Percentiles rank a stretch among this genome's conserved stretches.
Evolutionary conservation across 495 filamentous ascomycete genomes (phyloP).

Genomic region (Tuber calosporum): DNA sequence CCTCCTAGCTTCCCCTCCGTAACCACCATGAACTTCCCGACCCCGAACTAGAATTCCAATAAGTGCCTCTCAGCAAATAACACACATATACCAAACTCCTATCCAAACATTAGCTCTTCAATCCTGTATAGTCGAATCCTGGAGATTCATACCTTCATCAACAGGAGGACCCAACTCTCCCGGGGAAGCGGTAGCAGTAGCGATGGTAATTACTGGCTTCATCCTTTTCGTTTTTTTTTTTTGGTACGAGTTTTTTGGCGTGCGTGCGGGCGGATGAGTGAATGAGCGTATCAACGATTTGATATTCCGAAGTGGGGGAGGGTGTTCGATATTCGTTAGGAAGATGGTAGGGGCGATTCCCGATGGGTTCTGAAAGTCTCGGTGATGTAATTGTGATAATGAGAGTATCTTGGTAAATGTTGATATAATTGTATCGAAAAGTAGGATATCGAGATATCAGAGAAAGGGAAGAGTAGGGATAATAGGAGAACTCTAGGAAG

Average conservation of each 20-base stretch:
- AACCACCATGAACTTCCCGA: background rate
- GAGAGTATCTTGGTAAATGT: background rate
- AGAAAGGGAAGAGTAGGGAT: background rate
- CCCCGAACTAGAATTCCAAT: background rate
- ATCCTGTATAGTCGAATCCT: too few species aligned
- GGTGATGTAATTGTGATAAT: background rate
- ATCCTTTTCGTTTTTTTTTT: background rate
- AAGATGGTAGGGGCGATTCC: too few species aligned
- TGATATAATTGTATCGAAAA: background rate
- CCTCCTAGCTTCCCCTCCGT: too few species aligned
- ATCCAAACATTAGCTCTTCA: background rate
- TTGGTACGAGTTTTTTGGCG: background rate
- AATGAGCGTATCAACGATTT: background rate
- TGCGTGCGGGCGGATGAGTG: background rate
- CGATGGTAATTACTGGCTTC: background rate
- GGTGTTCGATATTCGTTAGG: background rate
- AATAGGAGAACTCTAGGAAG: background rate
- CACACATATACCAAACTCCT: background rate
- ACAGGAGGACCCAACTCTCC: background rate
- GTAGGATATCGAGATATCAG: background rate
- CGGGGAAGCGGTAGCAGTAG: background rate
- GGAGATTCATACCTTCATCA: background rate
- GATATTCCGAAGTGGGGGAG: background rate
- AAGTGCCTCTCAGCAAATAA: background rate
- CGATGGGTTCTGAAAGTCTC: background rate